phyloP scores from a whole-genome alignment of 2,329 filamentous ascomycete genomes.

The Paracorniculantispora psalliotae region DNA sequence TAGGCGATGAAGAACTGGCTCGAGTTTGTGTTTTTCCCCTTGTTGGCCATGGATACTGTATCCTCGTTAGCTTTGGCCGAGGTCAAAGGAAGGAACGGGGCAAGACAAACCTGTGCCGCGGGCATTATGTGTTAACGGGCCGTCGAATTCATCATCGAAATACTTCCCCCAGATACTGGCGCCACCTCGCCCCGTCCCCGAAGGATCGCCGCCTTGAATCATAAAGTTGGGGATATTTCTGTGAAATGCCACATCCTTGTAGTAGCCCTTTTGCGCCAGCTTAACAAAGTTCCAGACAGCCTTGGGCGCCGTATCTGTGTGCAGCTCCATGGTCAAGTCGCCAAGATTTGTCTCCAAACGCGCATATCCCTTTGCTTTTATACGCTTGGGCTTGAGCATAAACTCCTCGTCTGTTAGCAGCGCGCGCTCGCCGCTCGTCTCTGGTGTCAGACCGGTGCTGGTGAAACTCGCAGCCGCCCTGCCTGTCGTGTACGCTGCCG shows the following conservation, averaged over 20 bases:
- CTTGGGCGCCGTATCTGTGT: slow-evolving; percentile 84
- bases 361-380: slow-evolving; percentile 88
- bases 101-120: slow-evolving; percentile 58
- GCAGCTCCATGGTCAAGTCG: slow-evolving; percentile 80
- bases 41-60: slow-evolving; percentile 82
- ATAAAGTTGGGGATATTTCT: slow-evolving; percentile 95
- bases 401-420: slow-evolving; percentile 91
- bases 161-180: slow-evolving; percentile 89
- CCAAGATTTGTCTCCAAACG: slow-evolving; percentile 83
- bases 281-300: slow-evolving; percentile 97
- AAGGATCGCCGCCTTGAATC: slow-evolving; percentile 95
- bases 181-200: slow-evolving; percentile 87
- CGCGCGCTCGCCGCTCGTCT: slow-evolving; percentile 82
- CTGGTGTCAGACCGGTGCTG: slow-evolving; percentile 85
- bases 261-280: slow-evolving; percentile 84
- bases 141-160: slow-evolving; percentile 90
- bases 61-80: neutral
- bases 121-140: slow-evolving; percentile 75
- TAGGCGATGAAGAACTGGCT: slow-evolving; percentile 95
- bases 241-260: slow-evolving; percentile 79
- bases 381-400: slow-evolving; percentile 83
- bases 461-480: slow-evolving; percentile 91
- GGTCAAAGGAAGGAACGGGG: neutral
- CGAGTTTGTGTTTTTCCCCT: slow-evolving; percentile 96
- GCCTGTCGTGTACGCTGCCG: slow-evolving; percentile 85